These are phyloP conservation scores for Penium margaritaceum DNA, from an alignment of 139 green algal genomes.

Conservation along the genomic window DNA sequence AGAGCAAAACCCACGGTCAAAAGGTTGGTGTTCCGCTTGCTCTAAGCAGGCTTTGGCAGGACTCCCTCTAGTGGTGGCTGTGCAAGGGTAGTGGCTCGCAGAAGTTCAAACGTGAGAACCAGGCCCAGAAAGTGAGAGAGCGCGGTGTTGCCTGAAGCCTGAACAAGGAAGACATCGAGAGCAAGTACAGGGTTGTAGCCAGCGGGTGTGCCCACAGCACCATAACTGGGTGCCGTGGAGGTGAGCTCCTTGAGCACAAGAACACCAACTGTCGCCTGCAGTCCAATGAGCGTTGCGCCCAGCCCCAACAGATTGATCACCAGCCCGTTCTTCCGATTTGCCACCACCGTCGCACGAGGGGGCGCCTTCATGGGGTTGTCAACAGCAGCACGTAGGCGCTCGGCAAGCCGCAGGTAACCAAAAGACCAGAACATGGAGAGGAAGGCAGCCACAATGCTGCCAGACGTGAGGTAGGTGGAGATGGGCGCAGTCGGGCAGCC, in stretches of 20 bases:
- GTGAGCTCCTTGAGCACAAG: slow-evolving; percentile 94
- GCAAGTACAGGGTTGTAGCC: slow-evolving; percentile 90
- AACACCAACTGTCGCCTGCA: slow-evolving; percentile 81
- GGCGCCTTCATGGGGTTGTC: slow-evolving; percentile 44
- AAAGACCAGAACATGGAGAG: slow-evolving; percentile 79
- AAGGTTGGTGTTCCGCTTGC: too few relatives aligned
- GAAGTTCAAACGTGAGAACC: too few relatives aligned
- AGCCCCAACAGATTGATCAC: slow-evolving; percentile 77
- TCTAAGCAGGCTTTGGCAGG: too few relatives aligned
- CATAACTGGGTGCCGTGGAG: slow-evolving; percentile 69
- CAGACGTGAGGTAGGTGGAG: slow-evolving; percentile 72
- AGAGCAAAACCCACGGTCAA: too few relatives aligned
- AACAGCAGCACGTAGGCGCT: slow-evolving; percentile 25
- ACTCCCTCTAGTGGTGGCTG: too few relatives aligned
- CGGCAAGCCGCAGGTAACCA: slow-evolving; percentile 37
- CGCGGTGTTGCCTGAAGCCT: too few relatives aligned
- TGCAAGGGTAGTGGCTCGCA: too few relatives aligned
- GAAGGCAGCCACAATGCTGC: slow-evolving; percentile 83
- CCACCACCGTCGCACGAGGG: slow-evolving; percentile 47
- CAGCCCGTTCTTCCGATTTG: slow-evolving; percentile 59
- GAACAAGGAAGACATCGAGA: slow-evolving; percentile 96
- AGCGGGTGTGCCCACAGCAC: slow-evolving; percentile 41
- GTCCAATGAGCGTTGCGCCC: slow-evolving; percentile 67
- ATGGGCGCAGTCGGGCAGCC: slow-evolving; percentile 24
- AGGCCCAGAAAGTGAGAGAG: too few relatives aligned